Conservation (phyloP, 1,139 yeast genomes). For the Magnusiomyces paraingens region DNA sequence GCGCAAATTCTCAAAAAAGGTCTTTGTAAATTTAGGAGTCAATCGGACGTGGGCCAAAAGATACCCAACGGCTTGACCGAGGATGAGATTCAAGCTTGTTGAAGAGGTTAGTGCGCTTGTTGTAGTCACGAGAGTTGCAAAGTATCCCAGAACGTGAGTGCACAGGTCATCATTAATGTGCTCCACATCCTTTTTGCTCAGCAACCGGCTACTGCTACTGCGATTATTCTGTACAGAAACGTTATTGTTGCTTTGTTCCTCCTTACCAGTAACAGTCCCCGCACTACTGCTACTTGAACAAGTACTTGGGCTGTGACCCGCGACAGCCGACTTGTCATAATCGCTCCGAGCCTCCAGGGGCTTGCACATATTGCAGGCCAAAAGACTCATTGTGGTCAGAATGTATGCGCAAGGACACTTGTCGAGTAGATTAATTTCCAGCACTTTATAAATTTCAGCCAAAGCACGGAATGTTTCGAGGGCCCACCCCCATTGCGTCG, state of each 20-base stretch:
- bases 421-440: background rate
- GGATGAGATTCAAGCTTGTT: conserved; percentile 5
- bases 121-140: conserved; percentile 3
- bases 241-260: too few species aligned
- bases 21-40: conserved; percentile 4
- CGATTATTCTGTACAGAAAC: too few species aligned
- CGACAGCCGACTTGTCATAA: background rate
- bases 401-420: conserved; percentile 2
- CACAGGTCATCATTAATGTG: conserved; percentile 2
- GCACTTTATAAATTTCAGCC: conserved; percentile 4
- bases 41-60: conserved; percentile 9
- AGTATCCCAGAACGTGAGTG: background rate
- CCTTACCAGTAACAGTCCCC: background rate
- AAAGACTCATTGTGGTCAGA: conserved; percentile 1
- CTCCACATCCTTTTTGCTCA: conserved; percentile 2
- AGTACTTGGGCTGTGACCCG: background rate
- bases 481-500: conserved; percentile 16
- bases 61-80: conserved; percentile 14
- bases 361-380: conserved; percentile 6
- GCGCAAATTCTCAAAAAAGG: conserved; percentile 7
- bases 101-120: background rate
- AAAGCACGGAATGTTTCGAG: conserved; percentile 10
- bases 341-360: background rate
- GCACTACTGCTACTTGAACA: background rate
- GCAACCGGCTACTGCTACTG: background rate